Conservation (phyloP, 2,329 filamentous ascomycete species). For the Cladophialophora immunda region DNA sequence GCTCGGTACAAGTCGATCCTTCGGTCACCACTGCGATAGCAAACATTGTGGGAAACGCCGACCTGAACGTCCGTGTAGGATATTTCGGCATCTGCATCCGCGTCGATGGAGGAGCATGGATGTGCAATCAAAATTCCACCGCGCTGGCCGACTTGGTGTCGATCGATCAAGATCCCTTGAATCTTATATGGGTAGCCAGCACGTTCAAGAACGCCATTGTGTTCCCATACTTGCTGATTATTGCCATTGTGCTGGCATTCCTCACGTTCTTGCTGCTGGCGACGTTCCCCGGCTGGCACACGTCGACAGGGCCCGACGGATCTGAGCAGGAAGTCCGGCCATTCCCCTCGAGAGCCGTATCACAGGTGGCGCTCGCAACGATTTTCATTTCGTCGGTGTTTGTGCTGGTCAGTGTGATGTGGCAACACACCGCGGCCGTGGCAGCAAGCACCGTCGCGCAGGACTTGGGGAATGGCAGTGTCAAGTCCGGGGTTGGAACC, state of each 20-base stretch:
- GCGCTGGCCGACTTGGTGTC: conserved; percentile 87
- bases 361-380: conserved; percentile 89
- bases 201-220: conserved; percentile 99
- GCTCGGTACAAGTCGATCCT: conserved; percentile 89
- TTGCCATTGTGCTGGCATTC: conserved; percentile 97
- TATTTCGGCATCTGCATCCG: conserved; percentile 99
- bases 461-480: conserved; percentile 88
- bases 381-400: conserved; percentile 78
- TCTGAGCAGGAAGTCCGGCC: conserved; percentile 91
- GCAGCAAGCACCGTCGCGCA: conserved; percentile 93
- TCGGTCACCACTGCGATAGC: conserved; percentile 83
- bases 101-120: conserved; percentile 85
- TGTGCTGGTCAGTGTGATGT: conserved; percentile 69
- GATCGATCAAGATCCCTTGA: conserved; percentile 93
- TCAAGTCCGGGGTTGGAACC: conserved; percentile 87
- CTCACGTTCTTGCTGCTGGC: conserved; percentile 93
- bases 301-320: conserved; percentile 81
- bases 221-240: conserved; percentile 96
- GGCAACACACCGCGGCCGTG: conserved; percentile 88
- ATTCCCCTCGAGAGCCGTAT: conserved; percentile 90
- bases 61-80: conserved; percentile 88
- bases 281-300: conserved; percentile 97
- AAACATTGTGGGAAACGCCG: conserved; percentile 86
- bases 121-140: conserved; percentile 97
- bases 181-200: conserved; percentile 94